Evolutionary conservation across 805 yeast species (phyloP).

Genomic region (Starmerella roubikii): DNA sequence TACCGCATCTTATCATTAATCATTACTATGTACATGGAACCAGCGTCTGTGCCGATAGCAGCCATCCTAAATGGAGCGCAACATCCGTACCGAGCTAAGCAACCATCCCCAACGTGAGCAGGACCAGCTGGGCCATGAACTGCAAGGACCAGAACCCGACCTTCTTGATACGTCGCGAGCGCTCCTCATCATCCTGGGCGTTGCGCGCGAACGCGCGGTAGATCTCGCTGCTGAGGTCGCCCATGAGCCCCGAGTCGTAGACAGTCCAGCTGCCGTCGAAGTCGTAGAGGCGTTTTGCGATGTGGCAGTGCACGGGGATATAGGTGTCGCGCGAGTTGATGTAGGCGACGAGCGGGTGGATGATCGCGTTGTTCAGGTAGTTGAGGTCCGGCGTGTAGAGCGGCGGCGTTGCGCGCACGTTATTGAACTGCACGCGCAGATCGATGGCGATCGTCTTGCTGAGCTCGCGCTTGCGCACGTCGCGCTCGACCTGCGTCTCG

Average conservation of each 20-base stretch:
- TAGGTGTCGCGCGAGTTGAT: slow-evolving; percentile 81
- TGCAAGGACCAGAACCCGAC: slow-evolving; percentile 92
- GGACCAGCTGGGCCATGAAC: slow-evolving; percentile 60
- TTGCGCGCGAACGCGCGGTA: slow-evolving; percentile 82
- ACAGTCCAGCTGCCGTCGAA: slow-evolving; percentile 96
- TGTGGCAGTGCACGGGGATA: slow-evolving; percentile 73
- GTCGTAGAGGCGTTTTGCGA: slow-evolving; percentile 64
- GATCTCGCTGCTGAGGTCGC: slow-evolving; percentile 76
- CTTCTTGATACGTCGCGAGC: slow-evolving; percentile 57
- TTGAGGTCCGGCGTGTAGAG: slow-evolving; percentile 74
- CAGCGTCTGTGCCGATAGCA: too few species aligned
- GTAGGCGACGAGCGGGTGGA: slow-evolving; percentile 89
- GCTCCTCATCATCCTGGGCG: slow-evolving; percentile 73
- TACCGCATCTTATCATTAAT: too few species aligned
- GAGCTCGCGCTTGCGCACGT: slow-evolving; percentile 23
- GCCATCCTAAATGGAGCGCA: too few species aligned
- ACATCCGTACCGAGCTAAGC: too few species aligned
- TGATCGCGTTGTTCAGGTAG: slow-evolving; percentile 82
- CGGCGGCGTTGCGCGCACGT: slow-evolving; percentile 82
- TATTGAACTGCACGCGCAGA: slow-evolving; percentile 61
- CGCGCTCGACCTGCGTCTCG: slow-evolving; percentile 22
- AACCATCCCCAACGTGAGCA: slow-evolving; percentile 70
- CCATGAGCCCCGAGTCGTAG: slow-evolving; percentile 82
- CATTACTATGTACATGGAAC: too few species aligned
- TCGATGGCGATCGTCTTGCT: slow-evolving; percentile 61